phyloP scores from a whole-genome alignment of 148 eudicot species.

The Dysphania ambrosioides region DNA sequence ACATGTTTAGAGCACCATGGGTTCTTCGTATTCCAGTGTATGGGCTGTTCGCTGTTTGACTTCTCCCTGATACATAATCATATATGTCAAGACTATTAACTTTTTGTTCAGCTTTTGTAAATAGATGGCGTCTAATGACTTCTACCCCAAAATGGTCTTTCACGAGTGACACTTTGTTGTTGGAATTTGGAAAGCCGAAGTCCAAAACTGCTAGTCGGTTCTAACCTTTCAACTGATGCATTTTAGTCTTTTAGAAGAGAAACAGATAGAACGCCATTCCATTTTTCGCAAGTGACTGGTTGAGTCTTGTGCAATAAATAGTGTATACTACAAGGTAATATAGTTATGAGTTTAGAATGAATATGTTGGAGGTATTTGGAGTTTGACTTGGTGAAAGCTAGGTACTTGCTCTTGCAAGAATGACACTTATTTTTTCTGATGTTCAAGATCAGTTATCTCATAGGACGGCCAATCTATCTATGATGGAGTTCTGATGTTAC shows the following conservation, averaged over 20 bases:
- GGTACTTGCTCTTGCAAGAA: neutral
- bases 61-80: constrained; percentile 46
- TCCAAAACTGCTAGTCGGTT: neutral
- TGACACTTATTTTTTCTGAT: neutral
- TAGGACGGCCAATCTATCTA: neutral
- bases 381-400: neutral
- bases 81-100: neutral
- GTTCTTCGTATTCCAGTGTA: constrained; percentile 39
- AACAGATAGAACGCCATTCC: neutral
- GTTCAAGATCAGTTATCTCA: neutral
- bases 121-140: neutral
- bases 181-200: neutral
- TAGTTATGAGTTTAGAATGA: too few species aligned
- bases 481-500: neutral
- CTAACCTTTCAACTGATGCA: constrained; percentile 12
- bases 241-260: neutral
- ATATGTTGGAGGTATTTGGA: neutral
- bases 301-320: neutral
- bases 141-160: neutral
- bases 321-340: neutral
- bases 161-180: neutral
- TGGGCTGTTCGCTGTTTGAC: constrained; percentile 32
- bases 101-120: neutral
- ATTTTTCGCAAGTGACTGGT: neutral
- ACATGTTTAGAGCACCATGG: constrained; percentile 72